Evolutionary conservation across 345 rosid genomes (phyloP), one percentile per base, ranked within the genome.

Genomic region (Isatis tinctoria): DNA sequence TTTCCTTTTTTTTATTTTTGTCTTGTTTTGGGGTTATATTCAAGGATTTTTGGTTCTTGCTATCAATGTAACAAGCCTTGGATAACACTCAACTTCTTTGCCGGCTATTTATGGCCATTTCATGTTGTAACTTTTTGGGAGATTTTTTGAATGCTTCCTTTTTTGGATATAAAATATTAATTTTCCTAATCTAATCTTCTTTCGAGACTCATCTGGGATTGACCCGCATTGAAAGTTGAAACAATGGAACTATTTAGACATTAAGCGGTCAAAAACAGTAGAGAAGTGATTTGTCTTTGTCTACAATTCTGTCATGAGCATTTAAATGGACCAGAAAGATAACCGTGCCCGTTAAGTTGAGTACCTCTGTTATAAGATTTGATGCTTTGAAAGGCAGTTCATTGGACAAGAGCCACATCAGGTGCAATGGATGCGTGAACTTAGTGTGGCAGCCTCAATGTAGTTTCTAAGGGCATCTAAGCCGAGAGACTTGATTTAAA

Each of bases 21-120:
- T 17, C 20, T 36, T 33, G 68, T 49, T 45, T 69, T 24, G 59
- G 69, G 74, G 49, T 67, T 10, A 48, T 14, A 51, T 75, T 60
- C 79, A 75, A 68, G 79, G 69, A 75, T 49, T 74, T 74, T 74
- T 60, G 78, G 62, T 74, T 74, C 61, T 74, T 67, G 53, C 45
- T 74, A 49, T 74, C 68, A 60, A 49, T 67, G 79, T 75, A 68
- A 75, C 76, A 71, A 75, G 65, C 68, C 74, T 75, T 75, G 69
- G 75, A 27, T 69, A 62, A 36, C 60, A 79, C 60, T 69, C 64
- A 61, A 51, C 41, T 24, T 61, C 54, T 75, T 41, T 75, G 40
- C 16, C 14, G 74, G 70, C 65, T 61, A 17, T 68, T 75, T 61
- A 58, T 61, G 58, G 79, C 70, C 74, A 40, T 69, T 53, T 16